Evolutionary conservation across 2,329 filamentous ascomycete genomes (phyloP).

Genomic region (Xylogone sp.): DNA sequence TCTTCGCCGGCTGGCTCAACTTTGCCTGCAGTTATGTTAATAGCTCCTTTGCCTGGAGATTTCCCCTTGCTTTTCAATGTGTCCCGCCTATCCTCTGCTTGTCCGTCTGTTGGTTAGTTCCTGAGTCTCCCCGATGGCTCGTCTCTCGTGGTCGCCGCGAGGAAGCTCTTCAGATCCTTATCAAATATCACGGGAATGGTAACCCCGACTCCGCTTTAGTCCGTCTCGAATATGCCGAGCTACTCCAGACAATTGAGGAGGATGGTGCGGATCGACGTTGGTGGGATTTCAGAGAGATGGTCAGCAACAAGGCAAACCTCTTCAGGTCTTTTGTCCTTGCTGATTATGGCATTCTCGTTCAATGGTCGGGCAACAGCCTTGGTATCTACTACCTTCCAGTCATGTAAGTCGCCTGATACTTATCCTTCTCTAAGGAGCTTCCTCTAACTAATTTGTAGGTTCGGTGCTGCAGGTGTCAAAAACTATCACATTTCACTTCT

Average conservation of each 20-base stretch:
- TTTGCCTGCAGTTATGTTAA: not conserved
- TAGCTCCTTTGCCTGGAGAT: conserved; percentile 1
- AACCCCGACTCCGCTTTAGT: conserved; percentile 44
- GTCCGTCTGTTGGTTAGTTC: conserved; percentile 4
- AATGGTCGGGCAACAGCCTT: not conserved
- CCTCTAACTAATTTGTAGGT: not conserved
- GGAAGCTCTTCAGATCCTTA: conserved; percentile 47
- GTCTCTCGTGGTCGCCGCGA: conserved; percentile 48
- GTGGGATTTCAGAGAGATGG: conserved; percentile 5
- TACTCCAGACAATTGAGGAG: not conserved
- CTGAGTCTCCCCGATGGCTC: conserved; percentile 58
- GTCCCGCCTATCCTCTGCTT: conserved; percentile 11
- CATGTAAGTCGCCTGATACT: not conserved
- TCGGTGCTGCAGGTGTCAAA: not conserved
- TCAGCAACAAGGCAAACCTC: not conserved
- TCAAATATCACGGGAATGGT: conserved; percentile 52
- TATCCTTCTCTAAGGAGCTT: not conserved
- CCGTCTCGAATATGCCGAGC: conserved; percentile 32
- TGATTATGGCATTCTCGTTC: not conserved
- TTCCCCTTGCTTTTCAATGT: conserved; percentile 32
- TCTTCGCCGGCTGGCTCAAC: not conserved
- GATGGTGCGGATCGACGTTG: conserved; percentile 5
- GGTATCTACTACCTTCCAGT: not conserved
- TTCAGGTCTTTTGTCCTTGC: not conserved
- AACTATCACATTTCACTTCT: not conserved